Base-by-base conservation (phyloP, 768 basidiomycete genomes). In the Mycena rosella region DNA sequence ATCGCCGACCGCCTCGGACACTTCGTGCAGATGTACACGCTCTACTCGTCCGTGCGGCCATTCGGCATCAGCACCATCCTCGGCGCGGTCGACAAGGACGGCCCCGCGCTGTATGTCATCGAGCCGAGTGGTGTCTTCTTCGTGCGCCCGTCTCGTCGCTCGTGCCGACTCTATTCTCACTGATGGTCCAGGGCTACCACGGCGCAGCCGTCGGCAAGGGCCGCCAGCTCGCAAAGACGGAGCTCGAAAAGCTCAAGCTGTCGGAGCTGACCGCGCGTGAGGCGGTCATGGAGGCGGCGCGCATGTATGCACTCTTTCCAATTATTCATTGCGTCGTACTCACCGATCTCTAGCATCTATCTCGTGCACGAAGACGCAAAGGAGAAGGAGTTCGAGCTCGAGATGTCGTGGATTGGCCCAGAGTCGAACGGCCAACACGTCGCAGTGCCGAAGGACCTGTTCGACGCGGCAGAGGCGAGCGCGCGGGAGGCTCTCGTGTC, bases 151-250 rank as follows among this genome's bases (percentile, higher is more conserved):
- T 3, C 42, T 51, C 56, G 18, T 60, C 24, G 47, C 14, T 18
- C 11, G 5, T 32, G 13, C 15, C 44, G 62, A 13, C 61, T 9
- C 45, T 65, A 49, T 56, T 44, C 49, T 60, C 32, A 65, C 26
- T 18, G 13, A 30, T 32, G 18, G 11, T 55, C 20, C 72, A 96
- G 95, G 98, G 98, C 32, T 98, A 98, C 80, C 87, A 96, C 64
- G 97, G 96, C 29, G 94, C 94, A 17, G 98, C 98, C n/a, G 91
- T 96, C 30, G 98, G 98, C 60, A 99, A 99, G 79, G 98, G 98
- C n/a, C 91, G 94, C 62, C 96, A 98, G 75, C 84, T 99, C 68
- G 98, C 98, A 22, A 99, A 98, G 86, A 99, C 97, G 10, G 98
- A 99, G 79, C 81, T 99, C 54, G 98, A 99, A 82, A 99, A 99